Evolutionary conservation across 2,329 filamentous ascomycete species (phyloP).

Genomic region (Colletotrichum australisinense): DNA sequence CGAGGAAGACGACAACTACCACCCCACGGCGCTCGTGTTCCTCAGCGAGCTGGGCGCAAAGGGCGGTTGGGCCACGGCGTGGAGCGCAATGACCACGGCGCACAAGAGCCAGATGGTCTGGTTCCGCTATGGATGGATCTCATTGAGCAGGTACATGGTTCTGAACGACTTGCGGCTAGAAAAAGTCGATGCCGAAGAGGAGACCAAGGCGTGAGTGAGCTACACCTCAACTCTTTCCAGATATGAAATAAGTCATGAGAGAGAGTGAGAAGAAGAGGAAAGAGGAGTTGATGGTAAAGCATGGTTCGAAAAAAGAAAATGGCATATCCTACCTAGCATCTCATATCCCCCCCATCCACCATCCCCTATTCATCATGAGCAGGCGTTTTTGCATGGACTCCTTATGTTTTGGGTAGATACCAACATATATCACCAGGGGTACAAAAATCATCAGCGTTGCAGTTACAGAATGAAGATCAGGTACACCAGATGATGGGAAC

Average conservation of each 20-base stretch:
- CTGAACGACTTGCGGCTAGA: conserved; percentile 84
- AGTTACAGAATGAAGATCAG: neutral
- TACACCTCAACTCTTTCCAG: too few relatives aligned
- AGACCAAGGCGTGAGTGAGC: neutral
- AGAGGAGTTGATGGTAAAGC: neutral
- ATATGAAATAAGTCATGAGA: too few relatives aligned
- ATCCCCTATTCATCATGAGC: conserved; percentile 5
- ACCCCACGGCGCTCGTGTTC: conserved; percentile 73
- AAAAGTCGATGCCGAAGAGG: conserved; percentile 41
- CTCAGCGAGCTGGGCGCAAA: conserved; percentile 76
- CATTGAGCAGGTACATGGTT: conserved; percentile 91
- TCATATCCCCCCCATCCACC: neutral
- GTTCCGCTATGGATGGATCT: conserved; percentile 98
- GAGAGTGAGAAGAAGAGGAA: neutral
- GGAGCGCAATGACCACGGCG: conserved; percentile 88
- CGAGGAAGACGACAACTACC: conserved; percentile 50
- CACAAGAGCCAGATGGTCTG: conserved; percentile 98
- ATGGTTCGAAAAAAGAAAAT: neutral
- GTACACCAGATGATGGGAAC: neutral
- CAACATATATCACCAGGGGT: neutral
- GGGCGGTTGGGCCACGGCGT: conserved; percentile 67
- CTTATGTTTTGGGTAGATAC: neutral
- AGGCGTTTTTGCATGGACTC: conserved; percentile 16
- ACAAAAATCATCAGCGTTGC: conserved; percentile 4
- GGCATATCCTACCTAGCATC: neutral